Base-by-base conservation (phyloP, 805 yeast genomes). In the Zygosaccharomyces gambellarensis region DNA sequence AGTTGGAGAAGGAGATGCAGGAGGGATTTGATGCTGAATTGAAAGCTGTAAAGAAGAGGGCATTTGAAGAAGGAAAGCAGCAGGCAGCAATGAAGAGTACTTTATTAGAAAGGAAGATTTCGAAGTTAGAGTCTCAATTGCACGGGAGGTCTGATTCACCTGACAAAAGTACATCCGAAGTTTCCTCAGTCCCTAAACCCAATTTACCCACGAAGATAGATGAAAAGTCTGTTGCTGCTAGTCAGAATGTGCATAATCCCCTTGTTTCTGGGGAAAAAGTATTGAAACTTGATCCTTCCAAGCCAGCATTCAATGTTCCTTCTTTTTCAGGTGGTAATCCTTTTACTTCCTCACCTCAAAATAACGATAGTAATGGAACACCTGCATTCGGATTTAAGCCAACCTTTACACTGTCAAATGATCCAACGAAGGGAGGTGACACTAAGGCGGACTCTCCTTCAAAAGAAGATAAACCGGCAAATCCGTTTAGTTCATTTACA, bases 1-100 rank as follows among this genome's bases (percentile, higher is more conserved):
- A 65, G 39, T 23, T 64, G 17, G 64, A 63, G 38, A 46, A 47
- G 1, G 55, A 54, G 7, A 21, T 59, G 22, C 53, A 51, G 25
- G 57, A 45, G 8, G 50, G 59, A 25, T 52, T 57, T 32, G 58
- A 59, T 14, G 53, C 50, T 17, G 53, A 53, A 23, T 34, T 56
- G 28, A 48, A 49, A 2, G 51, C 52, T 8, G 47, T 54, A 5
- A 60, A 57, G 36, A 60, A 62, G 48, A 65, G 60, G 43, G 57
- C 67, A 0, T 65, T 63, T 46, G 66, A 63, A 49, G 68, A 63
- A 51, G 69, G 69, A 2, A 60, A 59, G 43, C 68, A 63, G 36
- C 68, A 65, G 46, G 65, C 64, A 1, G 47, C 54, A 4, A 58
- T 63, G 61, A 67, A 65, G 49, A 60, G 63, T 4, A 65, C 64